phyloP scores from a whole-genome alignment of 805 yeast genomes.

The Yamadazyma scolyti region DNA sequence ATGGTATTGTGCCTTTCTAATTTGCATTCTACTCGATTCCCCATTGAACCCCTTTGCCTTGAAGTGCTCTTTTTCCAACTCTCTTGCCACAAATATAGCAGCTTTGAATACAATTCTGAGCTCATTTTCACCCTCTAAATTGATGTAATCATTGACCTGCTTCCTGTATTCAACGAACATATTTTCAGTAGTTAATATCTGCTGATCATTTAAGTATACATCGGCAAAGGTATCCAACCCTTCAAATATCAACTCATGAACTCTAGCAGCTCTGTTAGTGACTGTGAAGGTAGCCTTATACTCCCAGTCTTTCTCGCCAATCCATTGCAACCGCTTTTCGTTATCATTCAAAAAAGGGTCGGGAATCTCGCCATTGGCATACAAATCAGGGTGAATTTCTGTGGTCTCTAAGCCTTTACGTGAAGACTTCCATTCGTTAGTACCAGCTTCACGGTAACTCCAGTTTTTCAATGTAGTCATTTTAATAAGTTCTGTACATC shows the following conservation, averaged over 20 bases:
- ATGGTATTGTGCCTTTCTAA: conserved; percentile 52
- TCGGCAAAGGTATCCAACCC: conserved; percentile 44
- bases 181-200: conserved; percentile 36
- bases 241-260: conserved; percentile 31
- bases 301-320: conserved; percentile 49
- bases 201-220: conserved; percentile 35
- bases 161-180: conserved; percentile 38
- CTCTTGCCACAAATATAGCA: conserved; percentile 31
- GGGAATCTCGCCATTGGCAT: conserved; percentile 33
- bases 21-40: conserved; percentile 39
- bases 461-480: conserved; percentile 11
- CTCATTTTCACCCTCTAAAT: conserved; percentile 18
- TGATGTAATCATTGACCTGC: conserved; percentile 17
- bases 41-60: conserved; percentile 35
- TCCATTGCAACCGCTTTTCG: conserved; percentile 47
- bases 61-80: conserved; percentile 27
- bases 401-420: conserved; percentile 9
- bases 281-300: conserved; percentile 25
- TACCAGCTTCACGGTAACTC: conserved; percentile 9
- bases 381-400: conserved; percentile 41
- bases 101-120: conserved; percentile 35
- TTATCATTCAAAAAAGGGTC: conserved; percentile 45
- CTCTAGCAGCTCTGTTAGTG: conserved; percentile 1
- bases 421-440: conserved; percentile 9
- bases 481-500: too few species aligned